Evolutionary conservation across 2,329 filamentous ascomycete genomes (phyloP).

Genomic region (Fusarium veterinarium): DNA sequence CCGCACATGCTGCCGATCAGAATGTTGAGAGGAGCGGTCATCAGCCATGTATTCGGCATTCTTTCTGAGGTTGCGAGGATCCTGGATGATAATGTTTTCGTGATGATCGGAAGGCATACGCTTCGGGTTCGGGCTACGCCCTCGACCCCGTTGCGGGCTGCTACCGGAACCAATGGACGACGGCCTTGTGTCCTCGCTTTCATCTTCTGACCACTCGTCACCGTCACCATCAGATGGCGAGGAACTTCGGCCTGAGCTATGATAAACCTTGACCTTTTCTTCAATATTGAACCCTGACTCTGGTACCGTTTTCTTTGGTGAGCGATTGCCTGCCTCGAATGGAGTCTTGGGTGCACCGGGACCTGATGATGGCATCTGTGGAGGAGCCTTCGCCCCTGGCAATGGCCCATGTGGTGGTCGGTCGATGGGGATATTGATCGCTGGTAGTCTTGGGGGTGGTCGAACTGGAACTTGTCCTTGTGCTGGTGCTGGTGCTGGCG

Average conservation of each 20-base stretch:
- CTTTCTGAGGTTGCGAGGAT: slow-evolving; percentile 2
- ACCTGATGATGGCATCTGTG: not conserved
- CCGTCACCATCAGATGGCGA: slow-evolving; percentile 9
- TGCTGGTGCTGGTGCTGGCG: not conserved
- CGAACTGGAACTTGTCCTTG: not conserved
- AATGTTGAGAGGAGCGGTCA: not conserved
- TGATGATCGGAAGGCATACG: slow-evolving; percentile 4
- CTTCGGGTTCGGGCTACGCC: slow-evolving; percentile 19
- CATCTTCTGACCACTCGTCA: slow-evolving; percentile 17
- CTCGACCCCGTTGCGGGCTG: slow-evolving; percentile 3
- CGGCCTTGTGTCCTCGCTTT: slow-evolving; percentile 29
- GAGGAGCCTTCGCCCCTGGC: not conserved
- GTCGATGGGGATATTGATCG: slow-evolving; percentile 5
- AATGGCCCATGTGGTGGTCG: slow-evolving; percentile 1
- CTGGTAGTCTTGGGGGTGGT: not conserved
- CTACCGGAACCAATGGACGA: slow-evolving; percentile 27
- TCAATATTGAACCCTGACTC: not conserved
- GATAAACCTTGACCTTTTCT: not conserved
- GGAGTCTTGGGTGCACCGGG: not conserved
- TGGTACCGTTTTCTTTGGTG: not conserved
- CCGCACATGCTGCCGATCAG: slow-evolving; percentile 20
- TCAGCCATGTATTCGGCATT: not conserved
- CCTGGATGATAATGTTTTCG: slow-evolving; percentile 9
- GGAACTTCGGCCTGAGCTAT: slow-evolving; percentile 24
- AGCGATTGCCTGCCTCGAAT: not conserved